phyloP scores from a whole-genome alignment of 2,329 filamentous ascomycete genomes.

The Aureobasidium sp. region DNA sequence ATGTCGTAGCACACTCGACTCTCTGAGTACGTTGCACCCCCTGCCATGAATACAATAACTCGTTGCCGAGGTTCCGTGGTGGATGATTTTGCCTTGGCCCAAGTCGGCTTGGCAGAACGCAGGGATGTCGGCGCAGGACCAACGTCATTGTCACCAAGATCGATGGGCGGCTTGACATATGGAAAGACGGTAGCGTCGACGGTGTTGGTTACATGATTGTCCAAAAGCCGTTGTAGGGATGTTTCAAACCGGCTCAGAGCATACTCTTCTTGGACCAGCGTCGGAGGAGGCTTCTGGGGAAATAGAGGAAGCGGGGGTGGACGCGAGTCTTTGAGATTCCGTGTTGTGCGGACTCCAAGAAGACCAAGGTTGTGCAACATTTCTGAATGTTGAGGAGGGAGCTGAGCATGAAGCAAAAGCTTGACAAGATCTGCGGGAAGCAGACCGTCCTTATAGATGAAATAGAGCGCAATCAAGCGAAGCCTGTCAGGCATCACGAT shows the following conservation, averaged over 20 bases:
- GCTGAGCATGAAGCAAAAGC: constrained; percentile 71
- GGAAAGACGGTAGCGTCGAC: constrained; percentile 40
- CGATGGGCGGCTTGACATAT: constrained; percentile 49
- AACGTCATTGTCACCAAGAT: constrained; percentile 53
- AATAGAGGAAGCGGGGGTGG: constrained; percentile 63
- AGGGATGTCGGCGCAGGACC: constrained; percentile 56
- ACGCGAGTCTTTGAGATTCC: constrained; percentile 69
- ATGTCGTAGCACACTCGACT: constrained; percentile 83
- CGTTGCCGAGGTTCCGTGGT: constrained; percentile 75
- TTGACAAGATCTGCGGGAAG: constrained; percentile 77
- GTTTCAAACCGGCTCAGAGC: constrained; percentile 83
- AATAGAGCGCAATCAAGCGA: constrained; percentile 76
- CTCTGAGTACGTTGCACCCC: constrained; percentile 90
- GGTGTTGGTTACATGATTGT: constrained; percentile 48
- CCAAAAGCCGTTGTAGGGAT: constrained; percentile 72
- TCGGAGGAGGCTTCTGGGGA: constrained; percentile 52
- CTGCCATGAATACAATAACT: constrained; percentile 89
- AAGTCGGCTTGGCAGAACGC: constrained; percentile 86
- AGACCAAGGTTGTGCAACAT: constrained; percentile 71
- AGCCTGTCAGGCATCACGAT: constrained; percentile 68
- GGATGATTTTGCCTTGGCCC: constrained; percentile 75
- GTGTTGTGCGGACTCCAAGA: constrained; percentile 67
- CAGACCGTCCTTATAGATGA: constrained; percentile 79
- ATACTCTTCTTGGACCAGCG: constrained; percentile 63
- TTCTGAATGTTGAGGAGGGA: constrained; percentile 67